Base-by-base conservation (phyloP, 208 protist genomes). In the Leishmania braziliensis region DNA sequence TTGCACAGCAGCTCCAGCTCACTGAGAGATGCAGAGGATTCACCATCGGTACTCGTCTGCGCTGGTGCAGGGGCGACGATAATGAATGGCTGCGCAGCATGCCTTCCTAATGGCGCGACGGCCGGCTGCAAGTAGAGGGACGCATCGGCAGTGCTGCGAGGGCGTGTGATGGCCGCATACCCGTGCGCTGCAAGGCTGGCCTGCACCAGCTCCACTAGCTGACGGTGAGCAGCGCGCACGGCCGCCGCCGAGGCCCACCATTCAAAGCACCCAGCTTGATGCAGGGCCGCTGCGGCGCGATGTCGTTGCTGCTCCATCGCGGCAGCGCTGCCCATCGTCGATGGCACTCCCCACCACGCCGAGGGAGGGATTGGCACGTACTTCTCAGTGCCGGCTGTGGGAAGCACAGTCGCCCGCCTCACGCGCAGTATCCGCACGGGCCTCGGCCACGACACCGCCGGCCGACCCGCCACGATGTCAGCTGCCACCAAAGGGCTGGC, bases 331-430 rank as follows among this genome's bases (percentile, higher is more conserved):
- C 63, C 65, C n/a, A 48, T 26, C 23, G 53, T 23, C 0, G 70
- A 29, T 18, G 66, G 86, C 36, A 80, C 58, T 10, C 65, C 74
- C 53, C 53, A 76, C 75, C 70, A 81, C 26, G 70, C 74, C 26
- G 79, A 23, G 16, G 73, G 10, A 3, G 77, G 3, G 3, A 63
- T 23, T 53, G 56, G 5, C 0, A 83, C 3, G 48, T 81, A 93
- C 80, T 69, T 62, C 39, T 90, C 87, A 0, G 91, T 90, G 33
- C 90, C 91, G 3, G 85, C 84, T 8, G 93, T 95, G 58, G 89
- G 86, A 29, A 97, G 83, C 65, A 95, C 90, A 1, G 86, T 84
- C 12, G 82, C 86, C 39, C 92, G 90, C 78, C 92, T 91, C 26
- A 97, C 77, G 33, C 94, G 92, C 46, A 96, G 33, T 51, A 92